Evolutionary conservation across 345 rosid genomes (phyloP), one percentile per base, ranked within the genome.

Genomic region (Xanthoceras sorbifolium): DNA sequence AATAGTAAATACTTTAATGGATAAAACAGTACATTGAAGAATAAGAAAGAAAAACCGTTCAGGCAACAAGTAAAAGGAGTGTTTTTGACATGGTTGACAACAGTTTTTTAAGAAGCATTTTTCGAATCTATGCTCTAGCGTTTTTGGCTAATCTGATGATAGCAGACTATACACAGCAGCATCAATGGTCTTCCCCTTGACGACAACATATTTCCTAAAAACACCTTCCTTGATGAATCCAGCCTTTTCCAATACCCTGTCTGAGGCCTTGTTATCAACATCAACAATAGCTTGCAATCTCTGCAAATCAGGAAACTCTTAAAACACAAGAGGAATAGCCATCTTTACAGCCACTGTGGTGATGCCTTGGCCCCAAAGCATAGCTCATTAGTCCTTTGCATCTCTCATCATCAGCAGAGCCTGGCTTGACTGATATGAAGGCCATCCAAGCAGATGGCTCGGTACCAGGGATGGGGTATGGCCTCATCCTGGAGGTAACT

Each of bases 151-250:
- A 54, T 54, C 60, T 54, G 60, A 54, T 18, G 34, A 61, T 2
- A 61, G 29, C 15, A 23, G 29, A 15, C 31, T 28, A 26, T 61
- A 61, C 65, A 61, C 34, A 28, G 65, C 65, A 61, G 65, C 65
- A 61, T 61, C 65, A 28, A 61, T 61, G 65, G 34, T 61, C 25
- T 54, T 81, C 36, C 94, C 98, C 76, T 89, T 90, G 9, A 46
- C 66, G 29, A 66, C 9, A 18, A 52, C 3, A 11, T 80, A 86
- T 68, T 86, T 92, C 76, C 94, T 86, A 9, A 88, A 79, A 28
- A 87, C 88, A 48, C 93, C 95, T 81, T 92, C 97, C 76, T 81
- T 87, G 3, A 10, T 44, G 76, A 92, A 90, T 50, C 93, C 93
- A 78, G 87, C 91, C 61, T 94, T 91, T 75, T 89, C 92, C 67